Base-by-base conservation (phyloP, 2,329 filamentous ascomycete species). In the Ceratocystis smalleyi region DNA sequence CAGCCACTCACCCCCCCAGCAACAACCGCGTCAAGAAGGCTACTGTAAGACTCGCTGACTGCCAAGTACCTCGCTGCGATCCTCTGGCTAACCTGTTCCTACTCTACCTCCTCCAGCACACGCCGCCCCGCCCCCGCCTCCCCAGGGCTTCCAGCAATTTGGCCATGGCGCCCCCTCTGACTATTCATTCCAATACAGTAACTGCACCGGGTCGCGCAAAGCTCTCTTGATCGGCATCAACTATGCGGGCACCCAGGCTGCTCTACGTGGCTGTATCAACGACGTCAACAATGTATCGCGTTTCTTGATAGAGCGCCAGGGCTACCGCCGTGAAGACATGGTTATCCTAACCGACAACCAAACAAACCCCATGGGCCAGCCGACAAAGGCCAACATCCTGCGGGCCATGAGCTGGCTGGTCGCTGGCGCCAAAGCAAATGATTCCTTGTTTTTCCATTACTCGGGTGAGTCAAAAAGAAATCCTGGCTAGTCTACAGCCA, bases 181-280 rank as follows among this genome's bases (percentile, higher is more conserved):
- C 70, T 96, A 96, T 74, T 83, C 80, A 55, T 97, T 91, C 75
- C 88, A 92, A 74, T 96, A 96, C 75, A 96, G 91, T 59, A 87
- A 87, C 69, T 97, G 91, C 73, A 95, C 88, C 4, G 92, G 91
- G 59, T 83, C 85, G 70, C 81, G 91, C 72, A 83, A 83, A 72
- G 80, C 80, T 10, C 74, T 83, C 47, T 72, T 83, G 59, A 81
- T 83, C 66, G 82, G 82, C 61, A 83, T 84, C 74, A 84, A 84
- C 74, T 84, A 84, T 73, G 79, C 81, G 67, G 77, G 79, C 64
- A 79, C 81, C 69, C 72, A 77, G 47, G 80, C 80, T 59, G 78
- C 83, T 73, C 76, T 84, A 54, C 74, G 78, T 66, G 82, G 82
- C 35, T 84, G 82, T 71, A 82, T 82, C 73, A 82, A 82, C 71